Conservation (phyloP, 148 eudicot species). For the Rheum nobile region DNA sequence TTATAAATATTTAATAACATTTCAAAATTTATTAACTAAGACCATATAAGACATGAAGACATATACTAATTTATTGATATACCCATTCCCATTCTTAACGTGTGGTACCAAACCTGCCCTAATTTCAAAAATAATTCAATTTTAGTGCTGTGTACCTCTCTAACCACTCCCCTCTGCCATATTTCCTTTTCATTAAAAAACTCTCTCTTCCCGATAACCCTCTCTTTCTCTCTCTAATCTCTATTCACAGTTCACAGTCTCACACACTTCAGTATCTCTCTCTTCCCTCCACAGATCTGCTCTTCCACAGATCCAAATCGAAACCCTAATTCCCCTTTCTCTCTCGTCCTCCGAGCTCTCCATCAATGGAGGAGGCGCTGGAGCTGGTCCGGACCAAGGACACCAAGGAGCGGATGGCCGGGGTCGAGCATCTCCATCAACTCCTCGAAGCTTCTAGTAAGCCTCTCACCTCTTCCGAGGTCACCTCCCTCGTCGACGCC, state of each 20-base stretch:
- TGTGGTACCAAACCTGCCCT: too few species aligned
- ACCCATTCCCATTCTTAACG: too few species aligned
- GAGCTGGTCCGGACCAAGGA: constrained; percentile 79
- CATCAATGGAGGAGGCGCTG: constrained; percentile 75
- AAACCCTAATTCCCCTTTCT: constrained; percentile 10
- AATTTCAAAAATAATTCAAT: too few species aligned
- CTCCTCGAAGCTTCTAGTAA: constrained; percentile 76
- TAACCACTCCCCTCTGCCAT: background rate
- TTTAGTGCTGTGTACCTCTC: background rate
- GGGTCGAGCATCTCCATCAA: constrained; percentile 80
- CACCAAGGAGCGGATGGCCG: constrained; percentile 93
- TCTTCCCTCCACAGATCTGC: constrained; percentile 5
- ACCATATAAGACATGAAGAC: too few species aligned
- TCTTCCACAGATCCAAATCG: constrained; percentile 14
- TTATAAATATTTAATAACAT: too few species aligned
- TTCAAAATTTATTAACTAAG: too few species aligned
- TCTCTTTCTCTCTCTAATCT: background rate
- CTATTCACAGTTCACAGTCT: background rate
- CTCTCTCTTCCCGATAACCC: constrained; percentile 3
- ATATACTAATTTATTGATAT: too few species aligned
- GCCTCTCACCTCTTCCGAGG: constrained; percentile 59
- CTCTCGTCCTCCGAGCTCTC: background rate
- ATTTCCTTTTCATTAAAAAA: background rate
- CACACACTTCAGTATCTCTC: constrained; percentile 3
- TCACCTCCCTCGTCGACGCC: constrained; percentile 65